Percentiles rank a stretch among this genome's conserved stretches.
phyloP scores from a whole-genome alignment of 1,139 yeast genomes.

The Hyphopichia wangnamkhiaoensis region DNA sequence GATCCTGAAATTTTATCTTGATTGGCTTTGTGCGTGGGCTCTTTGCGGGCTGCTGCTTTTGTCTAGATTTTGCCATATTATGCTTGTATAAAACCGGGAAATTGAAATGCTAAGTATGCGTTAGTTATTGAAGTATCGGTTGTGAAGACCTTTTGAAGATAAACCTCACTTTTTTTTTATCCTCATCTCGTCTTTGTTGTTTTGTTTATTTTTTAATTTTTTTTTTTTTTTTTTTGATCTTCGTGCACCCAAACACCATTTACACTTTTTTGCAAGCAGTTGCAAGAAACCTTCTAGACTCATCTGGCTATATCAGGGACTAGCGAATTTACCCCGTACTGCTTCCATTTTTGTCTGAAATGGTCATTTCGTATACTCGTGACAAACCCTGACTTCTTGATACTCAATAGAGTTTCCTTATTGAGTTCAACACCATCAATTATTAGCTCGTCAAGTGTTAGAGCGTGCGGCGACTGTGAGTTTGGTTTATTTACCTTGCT shows the following conservation, averaged over 20 bases:
- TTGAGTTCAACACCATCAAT: conserved; percentile 40
- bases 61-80: neutral
- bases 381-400: conserved; percentile 22
- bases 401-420: conserved; percentile 27
- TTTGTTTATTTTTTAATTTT: neutral
- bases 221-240: no score
- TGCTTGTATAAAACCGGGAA: no score
- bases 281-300: no score
- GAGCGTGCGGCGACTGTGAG: neutral
- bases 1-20: conserved; percentile 26
- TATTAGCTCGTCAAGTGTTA: conserved; percentile 21
- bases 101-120: no score
- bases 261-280: conserved; percentile 2
- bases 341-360: conserved; percentile 32
- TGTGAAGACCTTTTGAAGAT: neutral
- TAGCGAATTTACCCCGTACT: conserved; percentile 37
- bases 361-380: conserved; percentile 26
- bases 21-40: conserved; percentile 13
- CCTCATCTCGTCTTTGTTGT: neutral
- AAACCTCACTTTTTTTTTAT: neutral
- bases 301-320: conserved; percentile 12
- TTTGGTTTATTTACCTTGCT: neutral
- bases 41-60: conserved; percentile 20
- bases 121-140: no score
- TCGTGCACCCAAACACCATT: neutral